A percentile compares a stretch with the other conserved stretches of the same genome.
Conservation (phyloP, 768 basidiomycete genomes). For the Udeniomyces megalosporus region DNA sequence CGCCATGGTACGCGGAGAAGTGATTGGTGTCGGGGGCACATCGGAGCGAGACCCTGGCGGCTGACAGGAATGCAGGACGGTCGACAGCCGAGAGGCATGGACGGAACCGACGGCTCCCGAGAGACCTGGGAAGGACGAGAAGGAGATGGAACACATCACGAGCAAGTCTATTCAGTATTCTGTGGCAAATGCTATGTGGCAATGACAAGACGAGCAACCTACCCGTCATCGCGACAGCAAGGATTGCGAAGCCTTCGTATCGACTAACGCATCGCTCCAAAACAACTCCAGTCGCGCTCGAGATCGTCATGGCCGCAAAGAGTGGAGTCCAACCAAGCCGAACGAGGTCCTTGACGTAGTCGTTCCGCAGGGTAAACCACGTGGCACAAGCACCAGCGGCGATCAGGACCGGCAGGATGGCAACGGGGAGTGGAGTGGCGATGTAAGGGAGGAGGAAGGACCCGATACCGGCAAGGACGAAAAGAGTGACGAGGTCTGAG, state of each 20-base stretch:
- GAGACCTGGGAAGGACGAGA: conserved; percentile 39
- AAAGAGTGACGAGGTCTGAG: conserved; percentile 80
- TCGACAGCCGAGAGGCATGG: conserved; percentile 78
- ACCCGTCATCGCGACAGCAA: conserved; percentile 80
- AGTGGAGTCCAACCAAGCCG: conserved; percentile 78
- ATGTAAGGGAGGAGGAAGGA: conserved; percentile 20
- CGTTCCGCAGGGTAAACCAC: conserved; percentile 47
- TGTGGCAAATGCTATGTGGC: neutral
- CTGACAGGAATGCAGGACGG: conserved; percentile 46
- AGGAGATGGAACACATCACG: neutral
- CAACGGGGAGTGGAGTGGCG: neutral
- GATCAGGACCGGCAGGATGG: conserved; percentile 26
- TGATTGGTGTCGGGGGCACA: conserved; percentile 12
- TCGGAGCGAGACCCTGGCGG: neutral
- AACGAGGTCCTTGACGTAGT: conserved; percentile 52
- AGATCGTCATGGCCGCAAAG: conserved; percentile 42
- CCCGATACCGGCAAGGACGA: conserved; percentile 48
- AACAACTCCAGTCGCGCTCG: conserved; percentile 74
- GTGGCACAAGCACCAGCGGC: conserved; percentile 39
- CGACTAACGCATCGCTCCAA: conserved; percentile 74
- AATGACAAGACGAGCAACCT: conserved; percentile 20
- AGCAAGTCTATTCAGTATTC: too few relatives aligned
- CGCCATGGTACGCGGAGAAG: conserved; percentile 30
- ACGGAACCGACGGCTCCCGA: conserved; percentile 83
- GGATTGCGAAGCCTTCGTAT: conserved; percentile 72